Base-by-base conservation (phyloP, 768 basidiomycete species). In the Tricholoma flavovirens region DNA sequence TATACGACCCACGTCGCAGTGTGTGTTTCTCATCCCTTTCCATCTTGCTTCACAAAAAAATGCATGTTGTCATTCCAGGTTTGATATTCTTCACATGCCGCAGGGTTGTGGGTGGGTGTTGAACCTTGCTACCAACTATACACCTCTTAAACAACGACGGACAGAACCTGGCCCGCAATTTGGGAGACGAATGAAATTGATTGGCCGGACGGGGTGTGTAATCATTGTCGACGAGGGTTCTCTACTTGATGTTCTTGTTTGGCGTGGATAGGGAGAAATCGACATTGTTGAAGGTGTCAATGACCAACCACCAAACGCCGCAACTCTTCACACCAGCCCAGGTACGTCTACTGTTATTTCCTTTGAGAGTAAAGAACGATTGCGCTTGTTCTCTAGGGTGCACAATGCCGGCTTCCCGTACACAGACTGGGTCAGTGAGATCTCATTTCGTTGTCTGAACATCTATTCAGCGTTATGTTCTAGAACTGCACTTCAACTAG, bases 1-100 rank as follows among this genome's bases (percentile, higher is more conserved):
- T 86, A 79, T 62, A 76, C 72, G 4, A 80, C 74, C 12, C 80
- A 82, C 59, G 79, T 81, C 46, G 75, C 77, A 3, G 72, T 83
- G 80, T 83, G 62, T 29, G 78, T 69, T n/a, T 24, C 29, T 51
- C 33, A n/a, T 9, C 24, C 26, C 17, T 6, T 19, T 33, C 54
- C 26, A 15, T 5, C 36, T 49, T 15, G 22, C 36, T 45, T 51
- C 26, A 15, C 21, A 42, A n/a, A 32, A 32, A 7, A 32, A 8
- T 49, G n/a, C 21, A n/a, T 4, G 14, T 14, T 24, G 54, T 48
- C 5, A 55, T 53, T 21, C 21, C 53, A 73, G 73, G 14, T 75
- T 73, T 58, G 67, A 74, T 35, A 60, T 75, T 30, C 66, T 69
- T 2, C 83, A 84, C 62, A 84, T 84, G 81, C 83, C 83, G 6